Evolutionary conservation across 2,329 filamentous ascomycete genomes (phyloP).

Genomic region (Trichoderma aggressivum): DNA sequence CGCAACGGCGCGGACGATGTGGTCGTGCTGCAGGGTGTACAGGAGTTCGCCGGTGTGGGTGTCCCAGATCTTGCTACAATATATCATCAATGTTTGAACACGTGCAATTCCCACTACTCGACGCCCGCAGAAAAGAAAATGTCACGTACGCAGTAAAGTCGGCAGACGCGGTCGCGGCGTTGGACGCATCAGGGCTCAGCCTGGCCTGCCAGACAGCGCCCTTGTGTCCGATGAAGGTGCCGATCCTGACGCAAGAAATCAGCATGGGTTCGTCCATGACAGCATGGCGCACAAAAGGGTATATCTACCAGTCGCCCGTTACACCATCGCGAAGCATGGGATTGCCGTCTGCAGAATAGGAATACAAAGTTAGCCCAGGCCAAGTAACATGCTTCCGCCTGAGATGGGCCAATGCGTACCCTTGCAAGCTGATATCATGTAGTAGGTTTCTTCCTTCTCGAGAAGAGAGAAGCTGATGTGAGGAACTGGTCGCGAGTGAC

Average conservation of each 20-base stretch:
- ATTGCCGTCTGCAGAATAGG: conserved; percentile 73
- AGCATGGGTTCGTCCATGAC: neutral
- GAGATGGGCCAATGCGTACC: conserved; percentile 44
- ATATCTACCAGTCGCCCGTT: conserved; percentile 76
- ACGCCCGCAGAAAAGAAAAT: neutral
- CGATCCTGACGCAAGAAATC: conserved; percentile 62
- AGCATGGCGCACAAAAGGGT: neutral
- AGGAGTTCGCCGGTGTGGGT: conserved; percentile 89
- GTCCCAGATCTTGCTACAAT: conserved; percentile 90
- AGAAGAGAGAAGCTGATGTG: conserved; percentile 86
- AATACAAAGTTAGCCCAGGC: neutral
- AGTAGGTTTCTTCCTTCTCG: conserved; percentile 80
- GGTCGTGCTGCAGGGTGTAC: conserved; percentile 82
- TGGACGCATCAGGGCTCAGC: conserved; percentile 79
- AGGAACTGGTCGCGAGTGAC: conserved; percentile 87
- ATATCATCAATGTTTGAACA: neutral
- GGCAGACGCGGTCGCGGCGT: conserved; percentile 89
- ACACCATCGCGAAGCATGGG: conserved; percentile 96
- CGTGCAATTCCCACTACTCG: neutral
- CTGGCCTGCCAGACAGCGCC: conserved; percentile 96
- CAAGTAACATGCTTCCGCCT: neutral
- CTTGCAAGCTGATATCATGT: conserved; percentile 91
- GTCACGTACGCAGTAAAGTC: conserved; percentile 83
- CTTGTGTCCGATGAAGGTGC: conserved; percentile 97
- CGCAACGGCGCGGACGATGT: conserved; percentile 91